Evolutionary conservation across 805 yeast species (phyloP).

Genomic region (Candida qinlingensis): DNA sequence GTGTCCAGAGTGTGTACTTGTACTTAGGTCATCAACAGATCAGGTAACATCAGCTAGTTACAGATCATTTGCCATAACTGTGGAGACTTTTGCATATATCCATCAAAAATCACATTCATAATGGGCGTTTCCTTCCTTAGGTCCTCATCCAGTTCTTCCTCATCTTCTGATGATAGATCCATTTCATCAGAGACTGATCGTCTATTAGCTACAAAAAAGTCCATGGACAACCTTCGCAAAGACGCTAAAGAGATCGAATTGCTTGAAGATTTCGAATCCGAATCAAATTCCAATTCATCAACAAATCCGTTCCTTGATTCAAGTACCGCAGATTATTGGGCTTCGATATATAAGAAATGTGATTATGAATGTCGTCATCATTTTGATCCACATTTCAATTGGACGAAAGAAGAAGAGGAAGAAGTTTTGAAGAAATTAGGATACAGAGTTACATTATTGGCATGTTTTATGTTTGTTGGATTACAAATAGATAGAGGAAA

Average conservation of each 20-base stretch:
- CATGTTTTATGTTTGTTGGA: slow-evolving; percentile 51
- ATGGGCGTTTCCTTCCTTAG: neutral
- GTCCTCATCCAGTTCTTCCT: neutral
- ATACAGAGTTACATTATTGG: slow-evolving; percentile 46
- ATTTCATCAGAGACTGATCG: neutral
- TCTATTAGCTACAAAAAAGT: neutral
- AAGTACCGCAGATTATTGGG: slow-evolving; percentile 35
- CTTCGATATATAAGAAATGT: slow-evolving; percentile 37
- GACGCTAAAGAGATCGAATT: neutral
- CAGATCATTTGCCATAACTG: too few relatives aligned
- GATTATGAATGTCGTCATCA: slow-evolving; percentile 48
- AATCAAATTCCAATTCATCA: neutral
- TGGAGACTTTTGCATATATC: too few relatives aligned
- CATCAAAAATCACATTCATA: neutral
- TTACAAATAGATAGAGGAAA: slow-evolving; percentile 56
- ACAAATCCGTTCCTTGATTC: slow-evolving; percentile 32
- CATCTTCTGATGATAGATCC: neutral
- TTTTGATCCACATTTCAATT: slow-evolving; percentile 51
- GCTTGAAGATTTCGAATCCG: neutral
- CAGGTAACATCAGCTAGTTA: too few relatives aligned
- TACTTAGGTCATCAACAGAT: too few relatives aligned
- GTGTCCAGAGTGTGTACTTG: too few relatives aligned
- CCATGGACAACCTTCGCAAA: neutral
- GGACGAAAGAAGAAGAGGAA: slow-evolving; percentile 48
- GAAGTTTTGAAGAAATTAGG: slow-evolving; percentile 46